These are phyloP conservation scores for Calocera cornea DNA, from an alignment of 768 basidiomycete species.

Conservation along the genomic window DNA sequence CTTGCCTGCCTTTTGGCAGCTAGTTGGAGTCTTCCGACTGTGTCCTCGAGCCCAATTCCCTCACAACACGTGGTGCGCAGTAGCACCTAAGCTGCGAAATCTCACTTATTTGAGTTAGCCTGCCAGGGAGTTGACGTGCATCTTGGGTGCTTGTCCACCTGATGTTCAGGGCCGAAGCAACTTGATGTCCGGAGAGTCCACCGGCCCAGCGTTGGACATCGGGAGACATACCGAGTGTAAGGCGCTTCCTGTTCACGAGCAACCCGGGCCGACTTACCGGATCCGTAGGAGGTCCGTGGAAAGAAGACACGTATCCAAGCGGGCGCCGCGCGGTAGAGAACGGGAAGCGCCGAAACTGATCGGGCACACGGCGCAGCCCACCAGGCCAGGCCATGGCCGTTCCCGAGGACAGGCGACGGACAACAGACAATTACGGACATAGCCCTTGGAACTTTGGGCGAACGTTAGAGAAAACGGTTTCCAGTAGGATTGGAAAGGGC, in stretches of 20 bases:
- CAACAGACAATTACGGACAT: too few relatives aligned
- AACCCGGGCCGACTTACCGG: neutral
- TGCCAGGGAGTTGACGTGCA: neutral
- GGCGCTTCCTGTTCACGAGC: neutral
- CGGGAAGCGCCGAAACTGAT: neutral
- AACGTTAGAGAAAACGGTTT: too few relatives aligned
- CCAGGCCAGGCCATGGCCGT: too few relatives aligned
- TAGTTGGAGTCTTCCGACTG: too few relatives aligned
- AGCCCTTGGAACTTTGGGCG: too few relatives aligned
- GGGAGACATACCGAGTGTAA: neutral
- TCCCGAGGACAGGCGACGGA: too few relatives aligned
- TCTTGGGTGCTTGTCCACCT: neutral
- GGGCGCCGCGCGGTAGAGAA: neutral
- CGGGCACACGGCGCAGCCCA: too few relatives aligned
- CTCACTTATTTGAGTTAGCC: neutral
- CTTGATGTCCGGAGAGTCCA: neutral
- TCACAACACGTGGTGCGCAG: too few relatives aligned
- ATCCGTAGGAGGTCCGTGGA: neutral
- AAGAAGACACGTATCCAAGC: neutral
- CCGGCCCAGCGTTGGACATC: neutral
- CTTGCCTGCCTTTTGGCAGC: too few relatives aligned
- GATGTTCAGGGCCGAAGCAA: neutral
- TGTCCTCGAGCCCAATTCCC: too few relatives aligned
- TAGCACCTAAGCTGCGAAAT: too few relatives aligned
- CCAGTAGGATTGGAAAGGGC: neutral